Conservation (phyloP, 2,329 filamentous ascomycete genomes). For the Claviceps maximensis region DNA sequence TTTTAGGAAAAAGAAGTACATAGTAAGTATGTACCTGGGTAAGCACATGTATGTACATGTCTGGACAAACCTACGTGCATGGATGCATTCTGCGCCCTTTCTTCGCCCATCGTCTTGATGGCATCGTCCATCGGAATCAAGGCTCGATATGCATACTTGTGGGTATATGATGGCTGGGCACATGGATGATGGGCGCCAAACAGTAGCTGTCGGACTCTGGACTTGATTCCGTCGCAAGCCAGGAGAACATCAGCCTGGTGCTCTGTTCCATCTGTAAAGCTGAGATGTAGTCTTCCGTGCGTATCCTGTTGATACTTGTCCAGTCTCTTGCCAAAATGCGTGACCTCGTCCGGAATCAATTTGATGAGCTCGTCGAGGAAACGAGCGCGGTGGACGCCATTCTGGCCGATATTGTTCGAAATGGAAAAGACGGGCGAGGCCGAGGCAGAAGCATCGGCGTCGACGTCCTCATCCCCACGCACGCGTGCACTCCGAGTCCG, state of each 20-base stretch:
- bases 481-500: no score
- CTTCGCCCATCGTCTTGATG: slow-evolving; percentile 29
- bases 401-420: slow-evolving; percentile 13
- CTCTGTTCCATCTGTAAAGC: slow-evolving; percentile 24
- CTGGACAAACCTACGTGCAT: slow-evolving; percentile 3
- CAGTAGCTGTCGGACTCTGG: slow-evolving; percentile 33
- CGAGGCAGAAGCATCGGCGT: no score
- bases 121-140: slow-evolving; percentile 36
- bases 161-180: slow-evolving; percentile 30
- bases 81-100: slow-evolving; percentile 16
- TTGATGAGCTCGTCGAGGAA: slow-evolving; percentile 27
- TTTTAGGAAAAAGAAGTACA: not conserved
- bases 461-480: not conserved
- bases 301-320: slow-evolving; percentile 16
- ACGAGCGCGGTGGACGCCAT: slow-evolving; percentile 23
- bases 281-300: slow-evolving; percentile 15
- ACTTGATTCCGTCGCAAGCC: slow-evolving; percentile 54
- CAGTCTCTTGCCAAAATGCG: slow-evolving; percentile 22
- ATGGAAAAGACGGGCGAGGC: slow-evolving; percentile 1
- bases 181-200: slow-evolving; percentile 27
- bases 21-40: no score
- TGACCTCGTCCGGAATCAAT: slow-evolving; percentile 20
- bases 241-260: slow-evolving; percentile 26
- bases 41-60: no score
- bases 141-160: slow-evolving; percentile 45